These are phyloP conservation scores for Blastomyces silverae DNA, from an alignment of 2,329 filamentous ascomycete genomes.

Conservation along the genomic window DNA sequence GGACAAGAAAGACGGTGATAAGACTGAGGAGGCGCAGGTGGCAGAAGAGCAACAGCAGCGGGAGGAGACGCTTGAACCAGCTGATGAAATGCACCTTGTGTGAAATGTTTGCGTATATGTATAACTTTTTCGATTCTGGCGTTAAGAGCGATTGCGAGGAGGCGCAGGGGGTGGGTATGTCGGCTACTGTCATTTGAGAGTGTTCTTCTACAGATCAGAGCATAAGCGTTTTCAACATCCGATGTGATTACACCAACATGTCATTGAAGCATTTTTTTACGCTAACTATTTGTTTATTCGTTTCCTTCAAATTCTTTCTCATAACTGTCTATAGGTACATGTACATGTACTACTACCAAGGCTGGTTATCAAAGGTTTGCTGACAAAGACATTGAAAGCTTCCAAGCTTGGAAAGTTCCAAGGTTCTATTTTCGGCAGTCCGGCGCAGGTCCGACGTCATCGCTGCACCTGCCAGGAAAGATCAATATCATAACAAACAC, in stretches of 20 bases:
- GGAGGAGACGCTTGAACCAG: constrained; percentile 14
- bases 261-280: background rate
- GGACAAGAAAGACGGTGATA: constrained; percentile 1
- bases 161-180: background rate
- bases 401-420: background rate
- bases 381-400: background rate
- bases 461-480: background rate
- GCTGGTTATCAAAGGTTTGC: background rate
- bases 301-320: background rate
- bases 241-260: background rate
- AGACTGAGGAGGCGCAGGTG: background rate
- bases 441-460: background rate
- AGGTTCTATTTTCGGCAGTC: background rate
- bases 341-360: too few relatives aligned
- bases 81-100: constrained; percentile 21
- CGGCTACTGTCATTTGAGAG: background rate
- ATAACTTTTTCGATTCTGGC: background rate
- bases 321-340: too few relatives aligned
- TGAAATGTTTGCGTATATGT: constrained; percentile 10
- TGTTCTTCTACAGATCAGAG: background rate
- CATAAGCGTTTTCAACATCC: background rate
- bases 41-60: constrained; percentile 1
- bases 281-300: background rate
- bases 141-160: background rate
- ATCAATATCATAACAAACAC: background rate